Conservation (phyloP, 805 yeast genomes). For the Ogataea sp. region DNA sequence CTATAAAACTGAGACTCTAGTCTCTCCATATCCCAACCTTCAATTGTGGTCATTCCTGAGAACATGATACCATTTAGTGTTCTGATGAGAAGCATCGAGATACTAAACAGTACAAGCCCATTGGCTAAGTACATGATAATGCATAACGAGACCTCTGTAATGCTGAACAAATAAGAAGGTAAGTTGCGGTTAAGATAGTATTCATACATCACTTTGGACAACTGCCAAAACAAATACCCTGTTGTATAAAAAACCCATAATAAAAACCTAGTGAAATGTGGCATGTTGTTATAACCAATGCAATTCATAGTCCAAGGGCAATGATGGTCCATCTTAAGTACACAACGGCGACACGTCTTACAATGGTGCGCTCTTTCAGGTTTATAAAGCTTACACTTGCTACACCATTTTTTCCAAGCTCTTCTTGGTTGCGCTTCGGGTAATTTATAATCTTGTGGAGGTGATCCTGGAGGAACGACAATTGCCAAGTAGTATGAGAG, state of each 20-base stretch:
- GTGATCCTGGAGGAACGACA: constrained; percentile 55
- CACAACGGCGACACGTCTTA: constrained; percentile 64
- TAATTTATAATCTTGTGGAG: constrained; percentile 41
- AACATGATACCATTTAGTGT: constrained; percentile 46
- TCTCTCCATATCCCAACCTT: constrained; percentile 87
- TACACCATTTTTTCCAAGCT: constrained; percentile 60
- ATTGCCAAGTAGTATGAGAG: constrained; percentile 69
- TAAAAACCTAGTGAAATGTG: constrained; percentile 74
- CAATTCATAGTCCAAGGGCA: constrained; percentile 93
- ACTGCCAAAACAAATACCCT: constrained; percentile 34
- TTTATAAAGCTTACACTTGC: constrained; percentile 62
- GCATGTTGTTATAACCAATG: constrained; percentile 71
- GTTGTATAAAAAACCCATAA: constrained; percentile 54
- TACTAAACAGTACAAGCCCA: constrained; percentile 51
- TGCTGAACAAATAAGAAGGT: constrained; percentile 50
- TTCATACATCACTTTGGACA: constrained; percentile 29
- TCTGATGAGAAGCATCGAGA: constrained; percentile 52
- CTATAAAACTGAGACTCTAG: constrained; percentile 56
- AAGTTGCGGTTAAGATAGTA: constrained; percentile 41
- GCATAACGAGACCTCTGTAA: constrained; percentile 45
- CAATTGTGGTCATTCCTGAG: constrained; percentile 81
- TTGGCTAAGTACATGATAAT: constrained; percentile 47
- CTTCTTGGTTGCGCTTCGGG: constrained; percentile 17
- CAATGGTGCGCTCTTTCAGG: constrained; percentile 89
- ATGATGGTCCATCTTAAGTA: constrained; percentile 90